These are phyloP conservation scores for Backusella westeae DNA, from an alignment of 192 early-diverging fungal genomes.

Conservation along the genomic window DNA sequence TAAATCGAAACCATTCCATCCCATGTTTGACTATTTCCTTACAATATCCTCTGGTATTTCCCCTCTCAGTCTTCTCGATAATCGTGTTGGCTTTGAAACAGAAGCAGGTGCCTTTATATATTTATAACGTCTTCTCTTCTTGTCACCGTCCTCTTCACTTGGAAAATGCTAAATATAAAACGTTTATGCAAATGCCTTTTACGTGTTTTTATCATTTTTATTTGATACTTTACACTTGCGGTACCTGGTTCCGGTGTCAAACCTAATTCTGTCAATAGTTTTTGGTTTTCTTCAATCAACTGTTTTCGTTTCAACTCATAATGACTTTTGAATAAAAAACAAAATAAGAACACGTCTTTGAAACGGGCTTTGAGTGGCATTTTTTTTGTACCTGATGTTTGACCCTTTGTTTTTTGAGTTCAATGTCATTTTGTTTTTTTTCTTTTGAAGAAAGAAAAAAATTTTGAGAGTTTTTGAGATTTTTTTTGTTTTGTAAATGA, in stretches of 20 bases:
- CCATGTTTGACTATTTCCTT: neutral
- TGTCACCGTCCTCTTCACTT: neutral
- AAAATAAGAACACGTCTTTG: no score
- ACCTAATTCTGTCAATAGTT: conserved; percentile 39
- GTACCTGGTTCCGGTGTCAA: conserved; percentile 4
- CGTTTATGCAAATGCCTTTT: neutral
- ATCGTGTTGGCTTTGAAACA: neutral
- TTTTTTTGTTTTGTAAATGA: no score
- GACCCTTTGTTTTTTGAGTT: neutral
- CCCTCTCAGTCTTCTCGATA: conserved; percentile 27
- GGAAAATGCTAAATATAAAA: neutral
- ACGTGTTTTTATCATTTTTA: neutral
- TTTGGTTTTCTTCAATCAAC: conserved; percentile 44
- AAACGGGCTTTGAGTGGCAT: neutral
- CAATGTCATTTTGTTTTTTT: neutral
- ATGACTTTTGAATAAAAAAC: conserved; percentile 14
- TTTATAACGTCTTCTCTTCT: neutral
- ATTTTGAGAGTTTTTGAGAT: no score
- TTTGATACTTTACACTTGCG: neutral
- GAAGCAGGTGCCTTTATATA: neutral
- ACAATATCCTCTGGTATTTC: conserved; percentile 32
- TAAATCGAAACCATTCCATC: no score
- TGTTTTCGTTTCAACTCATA: conserved; percentile 43
- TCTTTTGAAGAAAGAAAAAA: neutral
- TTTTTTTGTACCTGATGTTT: neutral